Evolutionary conservation across 2,329 filamentous ascomycete genomes (phyloP).

Genomic region (Parastagonospora avenae): DNA sequence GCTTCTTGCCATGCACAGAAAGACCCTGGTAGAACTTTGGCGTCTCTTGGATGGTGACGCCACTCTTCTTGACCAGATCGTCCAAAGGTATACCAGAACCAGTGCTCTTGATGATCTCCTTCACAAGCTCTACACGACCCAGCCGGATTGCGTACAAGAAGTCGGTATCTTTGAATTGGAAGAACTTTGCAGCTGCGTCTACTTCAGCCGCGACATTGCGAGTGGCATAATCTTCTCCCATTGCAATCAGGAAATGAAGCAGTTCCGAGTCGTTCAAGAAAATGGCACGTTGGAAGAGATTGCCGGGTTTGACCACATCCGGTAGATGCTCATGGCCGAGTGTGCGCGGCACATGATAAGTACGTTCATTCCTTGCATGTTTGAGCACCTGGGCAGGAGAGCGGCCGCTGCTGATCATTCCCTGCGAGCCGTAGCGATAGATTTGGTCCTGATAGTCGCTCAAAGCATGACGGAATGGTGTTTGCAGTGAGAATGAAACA

Average conservation of each 20-base stretch:
- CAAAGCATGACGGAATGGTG: not conserved
- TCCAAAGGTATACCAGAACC: conserved; percentile 74
- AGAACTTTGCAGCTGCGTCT: conserved; percentile 16
- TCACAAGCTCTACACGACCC: conserved; percentile 62
- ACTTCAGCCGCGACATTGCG: conserved; percentile 15
- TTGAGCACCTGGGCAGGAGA: conserved; percentile 8
- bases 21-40: conserved; percentile 74
- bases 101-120: conserved; percentile 67
- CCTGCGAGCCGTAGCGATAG: no score
- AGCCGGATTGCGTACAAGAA: conserved; percentile 48
- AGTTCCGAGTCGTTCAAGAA: conserved; percentile 24
- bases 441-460: not conserved
- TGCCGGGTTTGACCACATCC: conserved; percentile 7
- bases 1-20: conserved; percentile 71
- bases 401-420: not conserved
- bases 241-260: conserved; percentile 20
- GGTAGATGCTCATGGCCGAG: conserved; percentile 1
- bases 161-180: conserved; percentile 16
- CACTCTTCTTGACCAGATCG: conserved; percentile 68
- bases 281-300: conserved; percentile 41
- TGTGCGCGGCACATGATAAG: not conserved
- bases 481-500: not conserved
- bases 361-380: conserved; percentile 9
- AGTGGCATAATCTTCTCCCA: conserved; percentile 18
- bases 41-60: conserved; percentile 66